These are phyloP conservation scores for Aspergillus sojae DNA, from an alignment of 2,329 filamentous ascomycete genomes.

Conservation along the genomic window DNA sequence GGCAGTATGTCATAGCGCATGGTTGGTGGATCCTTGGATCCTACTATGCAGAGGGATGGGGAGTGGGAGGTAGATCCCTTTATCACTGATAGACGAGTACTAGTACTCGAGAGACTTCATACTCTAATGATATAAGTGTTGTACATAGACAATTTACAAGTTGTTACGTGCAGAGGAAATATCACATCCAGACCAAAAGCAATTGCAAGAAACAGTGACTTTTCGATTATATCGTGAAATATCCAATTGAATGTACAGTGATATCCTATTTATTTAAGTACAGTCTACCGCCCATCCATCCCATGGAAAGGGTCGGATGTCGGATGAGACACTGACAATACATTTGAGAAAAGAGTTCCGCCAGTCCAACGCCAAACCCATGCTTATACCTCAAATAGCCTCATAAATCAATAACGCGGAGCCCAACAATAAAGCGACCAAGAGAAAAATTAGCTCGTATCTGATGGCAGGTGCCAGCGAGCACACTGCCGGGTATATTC, in stretches of 20 bases:
- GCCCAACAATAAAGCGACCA: constrained; percentile 19
- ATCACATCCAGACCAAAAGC: not conserved
- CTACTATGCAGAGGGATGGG: not conserved
- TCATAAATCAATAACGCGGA: constrained; percentile 33
- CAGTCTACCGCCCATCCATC: constrained; percentile 18
- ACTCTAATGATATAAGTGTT: constrained; percentile 6
- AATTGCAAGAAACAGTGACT: not conserved
- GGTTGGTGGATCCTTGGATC: no score
- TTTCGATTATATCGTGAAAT: constrained; percentile 6
- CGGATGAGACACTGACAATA: constrained; percentile 11
- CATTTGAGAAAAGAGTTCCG: constrained; percentile 19
- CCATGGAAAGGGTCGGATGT: constrained; percentile 11
- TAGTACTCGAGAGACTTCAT: not conserved
- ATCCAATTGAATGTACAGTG: constrained; percentile 26
- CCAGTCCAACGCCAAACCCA: constrained; percentile 37
- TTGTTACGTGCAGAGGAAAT: not conserved
- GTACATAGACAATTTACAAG: constrained; percentile 1
- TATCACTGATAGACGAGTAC: not conserved
- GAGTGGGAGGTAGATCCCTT: not conserved
- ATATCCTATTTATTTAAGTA: constrained; percentile 25
- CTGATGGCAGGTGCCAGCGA: constrained; percentile 20
- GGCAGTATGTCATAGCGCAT: not conserved
- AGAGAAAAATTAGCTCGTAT: constrained; percentile 31
- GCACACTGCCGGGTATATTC: constrained; percentile 25
- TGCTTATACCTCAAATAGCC: constrained; percentile 35